A percentile compares a stretch with the other conserved stretches of the same genome.
phyloP scores from a whole-genome alignment of 495 filamentous ascomycete species.

The Daldinia vernicosa region DNA sequence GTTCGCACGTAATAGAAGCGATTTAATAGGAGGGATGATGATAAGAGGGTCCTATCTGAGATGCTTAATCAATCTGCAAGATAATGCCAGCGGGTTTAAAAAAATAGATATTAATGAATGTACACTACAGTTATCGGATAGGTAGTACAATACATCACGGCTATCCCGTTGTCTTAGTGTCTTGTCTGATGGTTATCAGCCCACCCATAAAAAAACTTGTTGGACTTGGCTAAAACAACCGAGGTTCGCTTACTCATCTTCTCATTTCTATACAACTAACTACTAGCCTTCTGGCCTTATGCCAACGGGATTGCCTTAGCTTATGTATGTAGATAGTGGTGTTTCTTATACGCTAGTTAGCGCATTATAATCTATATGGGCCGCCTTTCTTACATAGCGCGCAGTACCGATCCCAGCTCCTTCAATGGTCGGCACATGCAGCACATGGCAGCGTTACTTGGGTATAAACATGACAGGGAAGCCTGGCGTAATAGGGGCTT shows the following conservation, averaged over 20 bases:
- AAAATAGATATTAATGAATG: neutral
- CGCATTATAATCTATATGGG: neutral
- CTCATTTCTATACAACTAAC: neutral
- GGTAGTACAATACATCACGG: neutral
- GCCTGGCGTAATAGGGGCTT: neutral
- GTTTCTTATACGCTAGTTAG: slow-evolving; percentile 10
- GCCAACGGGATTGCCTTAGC: neutral
- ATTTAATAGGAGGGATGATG: neutral
- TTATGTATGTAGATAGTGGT: slow-evolving; percentile 4
- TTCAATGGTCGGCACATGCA: neutral
- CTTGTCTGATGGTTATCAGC: slow-evolving; percentile 2
- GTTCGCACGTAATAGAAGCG: neutral
- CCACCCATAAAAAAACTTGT: slow-evolving; percentile 6
- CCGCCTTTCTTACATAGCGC: neutral
- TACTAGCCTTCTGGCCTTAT: no score
- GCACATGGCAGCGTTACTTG: neutral
- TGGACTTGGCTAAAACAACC: slow-evolving; percentile 11
- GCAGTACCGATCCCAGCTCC: neutral
- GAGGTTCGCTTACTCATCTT: slow-evolving; percentile 26
- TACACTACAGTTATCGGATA: neutral
- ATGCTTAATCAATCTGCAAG: slow-evolving; percentile 10
- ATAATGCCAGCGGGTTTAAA: slow-evolving; percentile 14
- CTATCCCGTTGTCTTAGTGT: slow-evolving; percentile 25
- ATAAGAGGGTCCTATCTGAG: neutral
- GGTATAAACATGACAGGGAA: neutral